Conservation (phyloP, 371 early-diverging fungal genomes). For the Rhizopus stolonifer region DNA sequence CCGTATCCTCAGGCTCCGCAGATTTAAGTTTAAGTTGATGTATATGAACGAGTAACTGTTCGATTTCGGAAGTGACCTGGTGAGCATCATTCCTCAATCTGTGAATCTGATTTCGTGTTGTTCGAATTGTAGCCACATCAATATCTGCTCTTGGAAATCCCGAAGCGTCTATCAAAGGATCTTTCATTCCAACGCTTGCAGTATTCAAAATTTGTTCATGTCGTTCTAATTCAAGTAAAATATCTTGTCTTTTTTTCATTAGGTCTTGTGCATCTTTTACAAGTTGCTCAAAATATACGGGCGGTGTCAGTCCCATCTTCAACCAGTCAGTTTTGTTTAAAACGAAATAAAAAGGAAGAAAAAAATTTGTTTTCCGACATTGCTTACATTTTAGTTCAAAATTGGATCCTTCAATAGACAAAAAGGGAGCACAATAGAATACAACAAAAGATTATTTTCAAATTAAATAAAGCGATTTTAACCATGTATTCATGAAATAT, state of each 20-base stretch:
- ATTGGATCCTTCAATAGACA: too few relatives aligned
- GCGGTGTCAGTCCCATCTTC: constrained; percentile 20
- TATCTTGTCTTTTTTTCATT: constrained; percentile 57
- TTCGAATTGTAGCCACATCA: constrained; percentile 69
- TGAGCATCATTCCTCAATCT: constrained; percentile 73
- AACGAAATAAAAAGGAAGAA: background rate
- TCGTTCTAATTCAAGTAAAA: constrained; percentile 61
- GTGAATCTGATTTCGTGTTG: constrained; percentile 62
- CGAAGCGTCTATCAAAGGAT: constrained; percentile 69
- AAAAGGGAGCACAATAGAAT: too few relatives aligned
- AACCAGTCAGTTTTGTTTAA: background rate
- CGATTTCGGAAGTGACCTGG: constrained; percentile 69
- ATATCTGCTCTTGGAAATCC: constrained; percentile 90
- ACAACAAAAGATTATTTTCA: too few relatives aligned
- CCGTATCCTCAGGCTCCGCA: constrained; percentile 3
- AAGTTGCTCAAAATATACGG: constrained; percentile 3
- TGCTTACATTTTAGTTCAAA: too few relatives aligned
- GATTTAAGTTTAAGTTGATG: constrained; percentile 58
- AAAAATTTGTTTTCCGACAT: background rate
- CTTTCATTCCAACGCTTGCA: constrained; percentile 73
- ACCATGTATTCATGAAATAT: too few relatives aligned
- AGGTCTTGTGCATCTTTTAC: constrained; percentile 52
- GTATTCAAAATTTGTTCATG: constrained; percentile 50
- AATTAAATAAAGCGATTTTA: too few relatives aligned
- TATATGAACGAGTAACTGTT: constrained; percentile 61